Percentiles rank a stretch among this genome's conserved stretches.
phyloP scores from a whole-genome alignment of 495 filamentous ascomycete genomes.

The Xylaria flabelliformis region DNA sequence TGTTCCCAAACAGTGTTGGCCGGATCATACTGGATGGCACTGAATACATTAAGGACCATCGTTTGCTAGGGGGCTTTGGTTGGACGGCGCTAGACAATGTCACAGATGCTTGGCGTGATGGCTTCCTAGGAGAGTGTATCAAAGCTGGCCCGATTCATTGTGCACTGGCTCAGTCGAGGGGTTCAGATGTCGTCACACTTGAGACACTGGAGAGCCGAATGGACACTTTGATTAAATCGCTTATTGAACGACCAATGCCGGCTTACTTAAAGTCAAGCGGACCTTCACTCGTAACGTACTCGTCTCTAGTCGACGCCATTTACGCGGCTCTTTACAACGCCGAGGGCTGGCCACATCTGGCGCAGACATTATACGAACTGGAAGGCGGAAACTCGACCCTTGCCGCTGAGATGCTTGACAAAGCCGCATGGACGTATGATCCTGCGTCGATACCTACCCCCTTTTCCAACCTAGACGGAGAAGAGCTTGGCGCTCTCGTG shows the following conservation, averaged over 20 bases:
- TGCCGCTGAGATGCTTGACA: slow-evolving; percentile 43
- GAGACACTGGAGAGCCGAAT: slow-evolving; percentile 45
- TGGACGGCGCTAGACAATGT: slow-evolving; percentile 55
- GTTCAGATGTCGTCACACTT: slow-evolving; percentile 41
- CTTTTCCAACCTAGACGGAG: slow-evolving; percentile 34
- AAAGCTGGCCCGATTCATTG: slow-evolving; percentile 52
- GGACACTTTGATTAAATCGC: slow-evolving; percentile 42
- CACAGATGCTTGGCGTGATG: slow-evolving; percentile 55
- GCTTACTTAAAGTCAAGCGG: slow-evolving; percentile 46
- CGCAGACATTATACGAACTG: slow-evolving; percentile 48
- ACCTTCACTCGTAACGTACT: slow-evolving; percentile 52
- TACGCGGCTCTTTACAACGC: slow-evolving; percentile 52
- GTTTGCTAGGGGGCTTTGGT: slow-evolving; percentile 52
- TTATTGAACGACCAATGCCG: slow-evolving; percentile 43
- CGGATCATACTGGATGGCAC: slow-evolving; percentile 56
- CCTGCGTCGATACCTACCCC: slow-evolving; percentile 42
- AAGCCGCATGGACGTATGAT: slow-evolving; percentile 46
- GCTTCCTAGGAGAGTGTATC: slow-evolving; percentile 55
- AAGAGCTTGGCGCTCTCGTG: slow-evolving; percentile 48
- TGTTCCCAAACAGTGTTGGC: slow-evolving; percentile 51
- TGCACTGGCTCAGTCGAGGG: slow-evolving; percentile 44
- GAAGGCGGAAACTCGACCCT: slow-evolving; percentile 52
- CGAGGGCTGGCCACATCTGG: slow-evolving; percentile 47
- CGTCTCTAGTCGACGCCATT: slow-evolving; percentile 43
- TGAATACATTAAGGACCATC: slow-evolving; percentile 57